These are phyloP conservation scores for Aureobasidium sp. DNA, from an alignment of 2,329 filamentous ascomycete genomes.

Conservation along the genomic window DNA sequence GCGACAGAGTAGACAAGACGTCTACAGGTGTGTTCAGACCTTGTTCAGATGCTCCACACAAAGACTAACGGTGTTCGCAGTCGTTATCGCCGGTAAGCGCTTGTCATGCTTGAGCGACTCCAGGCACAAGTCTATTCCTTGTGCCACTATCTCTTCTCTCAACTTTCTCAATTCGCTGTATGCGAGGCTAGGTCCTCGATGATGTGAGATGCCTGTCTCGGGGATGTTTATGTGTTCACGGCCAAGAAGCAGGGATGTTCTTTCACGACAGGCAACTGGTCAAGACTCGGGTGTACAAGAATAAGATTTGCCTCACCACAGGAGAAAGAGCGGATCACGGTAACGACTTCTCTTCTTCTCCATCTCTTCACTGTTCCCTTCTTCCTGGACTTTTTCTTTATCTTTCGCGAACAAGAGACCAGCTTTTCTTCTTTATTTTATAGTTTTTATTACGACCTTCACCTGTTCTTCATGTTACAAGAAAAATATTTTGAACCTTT, in stretches of 20 bases:
- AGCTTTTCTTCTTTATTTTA: not conserved
- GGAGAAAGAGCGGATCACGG: not conserved
- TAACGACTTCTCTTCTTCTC: not conserved
- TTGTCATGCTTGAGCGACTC: not conserved
- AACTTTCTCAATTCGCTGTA: not conserved
- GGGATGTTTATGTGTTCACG: not conserved
- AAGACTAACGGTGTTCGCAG: conserved; percentile 7
- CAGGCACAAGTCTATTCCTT: not conserved
- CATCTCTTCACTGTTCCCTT: not conserved
- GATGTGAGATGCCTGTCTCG: no score
- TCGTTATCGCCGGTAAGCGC: conserved; percentile 16
- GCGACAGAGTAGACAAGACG: conserved; percentile 17
- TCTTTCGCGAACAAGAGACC: not conserved
- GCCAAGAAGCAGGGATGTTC: not conserved
- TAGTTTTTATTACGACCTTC: not conserved
- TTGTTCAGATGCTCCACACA: no score
- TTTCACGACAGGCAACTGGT: not conserved
- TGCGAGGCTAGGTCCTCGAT: not conserved
- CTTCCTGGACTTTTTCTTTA: not conserved
- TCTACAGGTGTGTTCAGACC: conserved; percentile 18
- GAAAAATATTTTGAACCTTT: not conserved
- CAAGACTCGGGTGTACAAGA: not conserved
- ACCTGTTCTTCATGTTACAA: not conserved
- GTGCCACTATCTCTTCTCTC: not conserved
- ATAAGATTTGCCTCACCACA: not conserved